phyloP scores from a whole-genome alignment of 1,139 yeast genomes.

The Fermentozyma sake region DNA sequence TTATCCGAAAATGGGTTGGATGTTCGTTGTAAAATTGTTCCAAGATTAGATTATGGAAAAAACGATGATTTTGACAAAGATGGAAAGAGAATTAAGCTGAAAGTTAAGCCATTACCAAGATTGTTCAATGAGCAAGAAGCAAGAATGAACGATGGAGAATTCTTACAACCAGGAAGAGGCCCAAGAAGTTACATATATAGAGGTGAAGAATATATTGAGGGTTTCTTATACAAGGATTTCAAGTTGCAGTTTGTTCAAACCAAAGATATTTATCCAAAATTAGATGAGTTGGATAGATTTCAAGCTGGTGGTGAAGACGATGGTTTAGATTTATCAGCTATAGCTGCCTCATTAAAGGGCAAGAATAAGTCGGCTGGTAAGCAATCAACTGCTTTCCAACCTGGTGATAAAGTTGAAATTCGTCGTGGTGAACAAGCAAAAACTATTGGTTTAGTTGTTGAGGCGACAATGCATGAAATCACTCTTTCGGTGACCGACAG shows the following conservation, averaged over 20 bases:
- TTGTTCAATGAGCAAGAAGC: conserved; percentile 74
- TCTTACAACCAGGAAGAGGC: conserved; percentile 72
- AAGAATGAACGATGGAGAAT: conserved; percentile 48
- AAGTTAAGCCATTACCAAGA: conserved; percentile 78
- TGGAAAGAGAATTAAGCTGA: conserved; percentile 48
- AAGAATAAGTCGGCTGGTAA: conserved; percentile 33
- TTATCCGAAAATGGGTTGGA: conserved; percentile 93
- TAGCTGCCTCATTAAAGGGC: conserved; percentile 78
- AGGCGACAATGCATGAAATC: conserved; percentile 62
- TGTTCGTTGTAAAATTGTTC: conserved; percentile 86
- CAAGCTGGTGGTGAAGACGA: conserved; percentile 69
- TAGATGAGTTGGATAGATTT: conserved; percentile 85
- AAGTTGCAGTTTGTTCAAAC: conserved; percentile 78
- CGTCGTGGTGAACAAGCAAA: conserved; percentile 92
- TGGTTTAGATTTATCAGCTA: conserved; percentile 78
- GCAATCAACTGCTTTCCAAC: conserved; percentile 61
- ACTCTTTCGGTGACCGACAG: conserved; percentile 53
- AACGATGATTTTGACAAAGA: conserved; percentile 54
- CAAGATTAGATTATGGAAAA: conserved; percentile 87
- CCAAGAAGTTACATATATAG: conserved; percentile 69
- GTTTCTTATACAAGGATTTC: conserved; percentile 82
- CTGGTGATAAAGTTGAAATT: conserved; percentile 92
- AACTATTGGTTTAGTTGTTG: conserved; percentile 72
- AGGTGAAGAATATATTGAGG: conserved; percentile 87
- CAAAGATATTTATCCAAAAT: conserved; percentile 78